Percentiles rank a stretch among this genome's conserved stretches.
Conservation (phyloP, 306 rosid genomes). For the Comarum palustre region DNA sequence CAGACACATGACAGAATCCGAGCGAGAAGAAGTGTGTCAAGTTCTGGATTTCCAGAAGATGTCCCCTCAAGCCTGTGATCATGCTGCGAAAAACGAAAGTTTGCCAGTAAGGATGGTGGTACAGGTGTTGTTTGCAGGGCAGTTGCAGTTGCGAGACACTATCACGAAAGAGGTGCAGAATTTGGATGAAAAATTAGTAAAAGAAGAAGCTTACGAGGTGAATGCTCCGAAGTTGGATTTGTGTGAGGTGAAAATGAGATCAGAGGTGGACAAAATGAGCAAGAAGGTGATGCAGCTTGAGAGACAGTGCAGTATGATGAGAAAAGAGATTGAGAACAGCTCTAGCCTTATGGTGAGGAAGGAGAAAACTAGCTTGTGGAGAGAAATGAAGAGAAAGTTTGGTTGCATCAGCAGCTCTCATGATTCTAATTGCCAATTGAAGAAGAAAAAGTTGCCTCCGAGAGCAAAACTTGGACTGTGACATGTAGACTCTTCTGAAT, state of each 20-base stretch:
- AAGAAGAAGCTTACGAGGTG: constrained; percentile 20
- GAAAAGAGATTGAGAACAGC: constrained; percentile 35
- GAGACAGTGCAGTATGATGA: constrained; percentile 44
- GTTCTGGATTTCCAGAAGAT: constrained; percentile 44
- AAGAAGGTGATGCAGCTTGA: constrained; percentile 42
- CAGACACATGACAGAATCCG: constrained; percentile 39
- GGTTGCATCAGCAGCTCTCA: constrained; percentile 38
- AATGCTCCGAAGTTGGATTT: constrained; percentile 12
- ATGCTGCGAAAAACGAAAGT: constrained; percentile 45
- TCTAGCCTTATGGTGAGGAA: constrained; percentile 24
- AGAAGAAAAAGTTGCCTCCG: constrained; percentile 38
- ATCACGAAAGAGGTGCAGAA: no score
- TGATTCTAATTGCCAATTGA: constrained; percentile 35
- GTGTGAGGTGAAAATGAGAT: constrained; percentile 21
- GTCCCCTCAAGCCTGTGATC: constrained; percentile 50
- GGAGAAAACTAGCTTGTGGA: no score
- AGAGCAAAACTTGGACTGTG: constrained; percentile 17
- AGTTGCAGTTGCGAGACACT: no score
- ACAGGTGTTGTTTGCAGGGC: constrained; percentile 43
- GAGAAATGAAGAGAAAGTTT: constrained; percentile 56
- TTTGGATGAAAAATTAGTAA: constrained; percentile 9
- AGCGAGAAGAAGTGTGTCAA: constrained; percentile 44
- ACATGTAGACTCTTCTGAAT: constrained; percentile 7
- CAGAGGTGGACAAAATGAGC: constrained; percentile 37
- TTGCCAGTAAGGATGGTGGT: constrained; percentile 46